These are phyloP conservation scores for Prototheca wickerhamii DNA, from an alignment of 163 green algal species.

Conservation along the genomic window DNA sequence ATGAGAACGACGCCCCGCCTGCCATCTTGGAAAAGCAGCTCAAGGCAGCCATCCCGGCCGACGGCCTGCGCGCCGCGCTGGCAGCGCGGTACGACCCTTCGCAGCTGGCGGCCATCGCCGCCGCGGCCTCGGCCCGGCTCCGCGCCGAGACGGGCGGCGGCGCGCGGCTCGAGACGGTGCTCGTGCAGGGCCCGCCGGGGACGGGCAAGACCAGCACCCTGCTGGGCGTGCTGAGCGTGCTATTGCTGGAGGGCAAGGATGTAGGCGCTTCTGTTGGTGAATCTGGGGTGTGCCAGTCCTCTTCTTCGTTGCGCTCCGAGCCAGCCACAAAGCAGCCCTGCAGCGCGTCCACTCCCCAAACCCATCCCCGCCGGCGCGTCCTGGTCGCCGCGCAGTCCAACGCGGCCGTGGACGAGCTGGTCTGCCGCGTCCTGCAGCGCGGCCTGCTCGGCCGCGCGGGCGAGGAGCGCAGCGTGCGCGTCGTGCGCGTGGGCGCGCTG, in stretches of 20 bases:
- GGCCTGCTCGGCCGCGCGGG: slow-evolving; percentile 33
- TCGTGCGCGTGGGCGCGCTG: not conserved
- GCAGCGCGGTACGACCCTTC: slow-evolving; percentile 31
- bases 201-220: slow-evolving; percentile 70
- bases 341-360: not conserved
- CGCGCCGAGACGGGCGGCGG: not conserved
- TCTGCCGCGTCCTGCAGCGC: slow-evolving; percentile 39
- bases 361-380: slow-evolving; percentile 34
- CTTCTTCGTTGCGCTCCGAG: not conserved
- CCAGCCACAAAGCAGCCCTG: not conserved
- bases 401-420: slow-evolving; percentile 81
- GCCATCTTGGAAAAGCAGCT: no score
- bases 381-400: slow-evolving; percentile 83
- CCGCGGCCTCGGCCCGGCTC: not conserved
- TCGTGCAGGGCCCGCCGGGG: slow-evolving; percentile 60
- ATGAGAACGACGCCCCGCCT: no score
- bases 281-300: not conserved
- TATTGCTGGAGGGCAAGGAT: slow-evolving; percentile 35
- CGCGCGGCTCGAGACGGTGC: not conserved
- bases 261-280: no score
- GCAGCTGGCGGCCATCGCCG: slow-evolving; percentile 41
- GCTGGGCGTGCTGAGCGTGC: slow-evolving; percentile 54
- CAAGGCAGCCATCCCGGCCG: slow-evolving; percentile 1
- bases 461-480: not conserved
- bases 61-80: slow-evolving; percentile 16